Percentiles rank a stretch among this genome's conserved stretches.
Evolutionary conservation across 495 filamentous ascomycete genomes (phyloP).

Genomic region (Aspergillus panamensis): DNA sequence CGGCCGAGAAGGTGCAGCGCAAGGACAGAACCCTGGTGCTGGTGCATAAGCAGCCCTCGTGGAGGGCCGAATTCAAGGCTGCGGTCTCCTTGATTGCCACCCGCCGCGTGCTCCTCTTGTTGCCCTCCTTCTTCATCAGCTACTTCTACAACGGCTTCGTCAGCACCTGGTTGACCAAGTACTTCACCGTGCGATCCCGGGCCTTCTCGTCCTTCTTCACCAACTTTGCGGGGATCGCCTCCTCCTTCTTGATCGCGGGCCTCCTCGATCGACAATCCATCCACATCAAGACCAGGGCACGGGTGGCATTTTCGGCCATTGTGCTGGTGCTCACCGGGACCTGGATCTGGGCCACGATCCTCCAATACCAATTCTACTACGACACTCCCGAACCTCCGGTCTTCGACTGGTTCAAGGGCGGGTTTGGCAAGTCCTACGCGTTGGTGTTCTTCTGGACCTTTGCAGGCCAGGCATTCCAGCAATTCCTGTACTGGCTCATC

Average conservation of each 20-base stretch:
- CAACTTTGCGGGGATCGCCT: slow-evolving; percentile 34
- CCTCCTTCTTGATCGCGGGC: slow-evolving; percentile 30
- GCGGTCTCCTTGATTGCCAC: slow-evolving; percentile 26
- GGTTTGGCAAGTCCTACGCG: slow-evolving; percentile 32
- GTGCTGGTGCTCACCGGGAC: slow-evolving; percentile 28
- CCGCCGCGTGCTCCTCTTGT: slow-evolving; percentile 28
- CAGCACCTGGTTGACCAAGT: slow-evolving; percentile 32
- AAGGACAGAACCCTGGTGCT: slow-evolving; percentile 30
- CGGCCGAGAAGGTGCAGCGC: slow-evolving; percentile 33
- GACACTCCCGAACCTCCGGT: slow-evolving; percentile 21
- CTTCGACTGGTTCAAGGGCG: slow-evolving; percentile 35
- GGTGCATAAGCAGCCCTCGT: slow-evolving; percentile 28
- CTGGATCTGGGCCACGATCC: slow-evolving; percentile 34
- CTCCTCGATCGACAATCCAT: slow-evolving; percentile 34
- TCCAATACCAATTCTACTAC: slow-evolving; percentile 32
- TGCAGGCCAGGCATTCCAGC: slow-evolving; percentile 33
- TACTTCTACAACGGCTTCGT: slow-evolving; percentile 38
- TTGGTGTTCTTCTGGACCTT: slow-evolving; percentile 36
- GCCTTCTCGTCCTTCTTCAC: slow-evolving; percentile 37
- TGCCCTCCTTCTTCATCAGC: slow-evolving; percentile 36
- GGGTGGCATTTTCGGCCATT: slow-evolving; percentile 27
- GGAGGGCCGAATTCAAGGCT: slow-evolving; percentile 33
- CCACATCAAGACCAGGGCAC: slow-evolving; percentile 34
- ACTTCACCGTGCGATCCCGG: slow-evolving; percentile 35
- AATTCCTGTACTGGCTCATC: slow-evolving; percentile 36